Conservation (phyloP, 2,329 filamentous ascomycete genomes). For the Pseudogymnoascus destructans region DNA sequence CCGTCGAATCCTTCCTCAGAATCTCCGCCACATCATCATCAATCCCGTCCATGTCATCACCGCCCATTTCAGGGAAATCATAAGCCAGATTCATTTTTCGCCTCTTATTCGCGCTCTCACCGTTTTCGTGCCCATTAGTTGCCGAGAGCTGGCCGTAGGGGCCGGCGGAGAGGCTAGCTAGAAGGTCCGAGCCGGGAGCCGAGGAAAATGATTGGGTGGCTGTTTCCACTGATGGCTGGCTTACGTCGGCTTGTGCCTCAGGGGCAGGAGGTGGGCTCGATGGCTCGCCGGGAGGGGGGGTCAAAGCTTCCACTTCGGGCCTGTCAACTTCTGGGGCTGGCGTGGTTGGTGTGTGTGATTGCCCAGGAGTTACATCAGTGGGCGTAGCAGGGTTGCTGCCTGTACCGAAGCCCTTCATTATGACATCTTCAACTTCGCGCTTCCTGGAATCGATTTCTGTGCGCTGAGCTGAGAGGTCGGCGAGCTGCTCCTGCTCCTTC, state of each 20-base stretch:
- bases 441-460: slow-evolving; percentile 67
- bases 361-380: slow-evolving; percentile 30
- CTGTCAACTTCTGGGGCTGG: slow-evolving; percentile 49
- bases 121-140: slow-evolving; percentile 11
- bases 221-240: slow-evolving; percentile 12
- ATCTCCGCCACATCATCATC: slow-evolving; percentile 49
- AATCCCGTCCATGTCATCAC: slow-evolving; percentile 40
- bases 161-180: slow-evolving; percentile 28
- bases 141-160: slow-evolving; percentile 21
- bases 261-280: slow-evolving; percentile 25
- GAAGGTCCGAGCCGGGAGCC: slow-evolving; percentile 27
- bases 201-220: slow-evolving; percentile 12
- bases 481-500: slow-evolving; percentile 54
- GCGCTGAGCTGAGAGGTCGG: slow-evolving; percentile 53
- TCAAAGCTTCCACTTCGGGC: slow-evolving; percentile 75
- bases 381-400: slow-evolving; percentile 40
- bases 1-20: slow-evolving; percentile 32
- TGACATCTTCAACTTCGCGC: slow-evolving; percentile 77
- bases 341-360: slow-evolving; percentile 29
- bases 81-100: slow-evolving; percentile 35
- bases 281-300: slow-evolving; percentile 57
- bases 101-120: slow-evolving; percentile 32
- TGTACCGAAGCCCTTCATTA: slow-evolving; percentile 68
- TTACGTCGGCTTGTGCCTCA: slow-evolving; percentile 28
- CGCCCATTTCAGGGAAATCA: slow-evolving; percentile 34